A percentile compares a stretch with the other conserved stretches of the same genome.
These are phyloP conservation scores for Cladosporium oxysporum DNA, from an alignment of 2,329 filamentous ascomycete species.

Conservation along the genomic window DNA sequence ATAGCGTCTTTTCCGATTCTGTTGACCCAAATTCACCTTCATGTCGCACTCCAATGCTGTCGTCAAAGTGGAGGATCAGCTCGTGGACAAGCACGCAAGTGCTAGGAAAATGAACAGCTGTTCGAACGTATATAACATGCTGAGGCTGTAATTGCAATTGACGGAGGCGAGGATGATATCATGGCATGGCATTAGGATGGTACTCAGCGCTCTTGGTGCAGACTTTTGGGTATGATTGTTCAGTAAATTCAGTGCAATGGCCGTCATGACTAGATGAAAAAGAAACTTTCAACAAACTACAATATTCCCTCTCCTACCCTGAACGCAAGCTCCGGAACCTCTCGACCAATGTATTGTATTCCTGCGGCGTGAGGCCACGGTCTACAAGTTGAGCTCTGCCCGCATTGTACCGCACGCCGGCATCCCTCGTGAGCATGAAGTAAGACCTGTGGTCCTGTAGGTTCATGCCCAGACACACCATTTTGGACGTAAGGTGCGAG, in stretches of 20 bases:
- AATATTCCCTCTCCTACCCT: background rate
- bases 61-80: background rate
- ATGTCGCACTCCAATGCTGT: background rate
- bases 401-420: too few relatives aligned
- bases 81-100: background rate
- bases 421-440: too few relatives aligned
- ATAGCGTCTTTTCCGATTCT: background rate
- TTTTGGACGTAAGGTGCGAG: too few relatives aligned
- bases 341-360: background rate
- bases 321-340: background rate
- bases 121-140: background rate
- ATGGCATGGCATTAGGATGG: background rate
- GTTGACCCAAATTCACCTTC: background rate
- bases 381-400: background rate
- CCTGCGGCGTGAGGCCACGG: background rate
- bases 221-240: background rate
- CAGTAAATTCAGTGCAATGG: background rate
- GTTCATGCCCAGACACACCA: too few relatives aligned
- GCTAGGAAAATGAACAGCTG: background rate
- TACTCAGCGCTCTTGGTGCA: background rate
- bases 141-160: background rate
- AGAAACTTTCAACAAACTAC: background rate
- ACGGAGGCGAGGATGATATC: background rate
- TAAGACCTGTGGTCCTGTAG: too few relatives aligned
- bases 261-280: background rate